These are phyloP conservation scores for Metschnikowia koreensis DNA, from an alignment of 805 yeast species.

Conservation along the genomic window DNA sequence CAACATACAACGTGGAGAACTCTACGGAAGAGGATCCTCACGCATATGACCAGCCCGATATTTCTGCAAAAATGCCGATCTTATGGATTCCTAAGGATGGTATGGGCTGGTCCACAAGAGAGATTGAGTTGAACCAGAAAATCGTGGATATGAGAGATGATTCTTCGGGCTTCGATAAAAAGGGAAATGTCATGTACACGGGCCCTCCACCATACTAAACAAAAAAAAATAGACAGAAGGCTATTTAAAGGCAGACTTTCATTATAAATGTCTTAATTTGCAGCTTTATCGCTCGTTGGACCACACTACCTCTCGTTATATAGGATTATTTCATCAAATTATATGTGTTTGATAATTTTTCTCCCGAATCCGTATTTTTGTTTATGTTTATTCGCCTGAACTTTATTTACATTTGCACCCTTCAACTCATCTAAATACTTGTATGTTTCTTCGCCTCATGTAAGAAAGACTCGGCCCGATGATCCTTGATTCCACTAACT, in stretches of 20 bases:
- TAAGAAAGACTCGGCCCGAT: too few species aligned
- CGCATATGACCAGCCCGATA: slow-evolving; percentile 79
- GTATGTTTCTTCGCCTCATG: too few species aligned
- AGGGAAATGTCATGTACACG: slow-evolving; percentile 30
- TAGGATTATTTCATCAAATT: background rate
- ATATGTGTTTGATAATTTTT: background rate
- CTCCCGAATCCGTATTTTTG: background rate
- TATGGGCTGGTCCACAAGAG: slow-evolving; percentile 68
- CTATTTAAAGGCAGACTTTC: background rate
- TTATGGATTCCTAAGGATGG: slow-evolving; percentile 93
- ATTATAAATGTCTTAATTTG: background rate
- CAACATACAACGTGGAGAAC: slow-evolving; percentile 34
- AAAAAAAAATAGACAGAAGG: background rate
- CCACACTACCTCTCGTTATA: too few species aligned
- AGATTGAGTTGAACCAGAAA: slow-evolving; percentile 54
- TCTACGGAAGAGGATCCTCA: slow-evolving; percentile 48
- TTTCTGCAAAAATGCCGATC: slow-evolving; percentile 64
- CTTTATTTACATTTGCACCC: too few species aligned
- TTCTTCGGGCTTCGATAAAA: slow-evolving; percentile 52
- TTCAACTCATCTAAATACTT: too few species aligned
- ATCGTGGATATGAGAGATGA: slow-evolving; percentile 65
- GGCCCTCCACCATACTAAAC: slow-evolving; percentile 33
- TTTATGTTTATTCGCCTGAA: too few species aligned
- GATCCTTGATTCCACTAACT: too few species aligned
- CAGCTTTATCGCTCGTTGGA: too few species aligned